These are phyloP conservation scores for Phytopythium vexans DNA, from an alignment of 352 stramenopile species.

Conservation along the genomic window DNA sequence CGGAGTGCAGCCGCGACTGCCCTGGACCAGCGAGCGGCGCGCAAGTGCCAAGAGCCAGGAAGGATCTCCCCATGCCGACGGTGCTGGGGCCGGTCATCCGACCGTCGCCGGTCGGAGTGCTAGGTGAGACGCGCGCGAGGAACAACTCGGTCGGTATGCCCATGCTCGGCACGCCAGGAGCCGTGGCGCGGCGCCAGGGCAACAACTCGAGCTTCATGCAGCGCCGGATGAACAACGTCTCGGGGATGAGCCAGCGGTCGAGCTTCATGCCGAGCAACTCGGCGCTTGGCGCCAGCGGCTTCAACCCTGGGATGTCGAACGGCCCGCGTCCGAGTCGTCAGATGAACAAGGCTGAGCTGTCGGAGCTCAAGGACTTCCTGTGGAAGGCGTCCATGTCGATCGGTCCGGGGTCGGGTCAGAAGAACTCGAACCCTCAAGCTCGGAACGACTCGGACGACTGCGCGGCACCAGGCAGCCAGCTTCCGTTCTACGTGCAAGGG, in stretches of 20 bases:
- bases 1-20: no score
- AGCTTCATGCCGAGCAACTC: constrained; percentile 27
- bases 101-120: no score
- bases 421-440: constrained; percentile 1
- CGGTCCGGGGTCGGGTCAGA: constrained; percentile 5
- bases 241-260: constrained; percentile 8
- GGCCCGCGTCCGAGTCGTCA: constrained; percentile 15
- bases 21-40: no score
- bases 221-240: no score
- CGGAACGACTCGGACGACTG: constrained; percentile 13
- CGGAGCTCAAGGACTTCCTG: constrained; percentile 37
- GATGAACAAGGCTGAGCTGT: constrained; percentile 29
- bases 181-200: no score
- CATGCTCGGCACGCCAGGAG: no score
- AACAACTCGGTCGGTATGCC: no score
- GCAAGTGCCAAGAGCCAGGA: no score
- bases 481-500: constrained; percentile 29
- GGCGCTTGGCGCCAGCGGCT: constrained; percentile 11
- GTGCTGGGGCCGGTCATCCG: no score
- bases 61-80: no score
- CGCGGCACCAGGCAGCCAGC: constrained; percentile 13
- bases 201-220: no score
- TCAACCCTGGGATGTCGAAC: constrained; percentile 7
- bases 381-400: constrained; percentile 27
- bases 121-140: no score